Evolutionary conservation across 139 green algal genomes (phyloP).

Genomic region (Gonium pectorale): DNA sequence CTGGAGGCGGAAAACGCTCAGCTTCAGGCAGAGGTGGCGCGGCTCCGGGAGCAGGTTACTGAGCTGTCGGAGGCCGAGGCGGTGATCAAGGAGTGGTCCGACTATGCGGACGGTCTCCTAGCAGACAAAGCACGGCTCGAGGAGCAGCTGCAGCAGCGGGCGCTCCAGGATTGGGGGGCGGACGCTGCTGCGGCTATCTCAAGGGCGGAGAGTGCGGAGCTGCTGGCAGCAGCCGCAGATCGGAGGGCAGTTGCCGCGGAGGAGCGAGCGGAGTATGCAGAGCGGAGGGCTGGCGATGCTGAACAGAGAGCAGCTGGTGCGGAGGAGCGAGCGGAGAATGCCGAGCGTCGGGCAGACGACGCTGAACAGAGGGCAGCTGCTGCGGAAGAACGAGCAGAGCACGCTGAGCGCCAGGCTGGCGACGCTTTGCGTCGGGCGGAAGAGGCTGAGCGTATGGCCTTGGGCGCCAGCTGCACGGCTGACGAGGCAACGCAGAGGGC

Average conservation of each 20-base stretch:
- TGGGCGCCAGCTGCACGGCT: too few species aligned
- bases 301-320: too few species aligned
- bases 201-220: not conserved
- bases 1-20: not conserved
- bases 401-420: not conserved
- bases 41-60: slow-evolving; percentile 23
- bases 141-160: slow-evolving; percentile 12
- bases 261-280: too few species aligned
- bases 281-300: too few species aligned
- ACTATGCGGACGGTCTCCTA: slow-evolving; percentile 35
- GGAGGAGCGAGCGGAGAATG: too few species aligned
- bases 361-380: not conserved
- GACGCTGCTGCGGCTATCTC: not conserved
- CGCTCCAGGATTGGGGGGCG: not conserved
- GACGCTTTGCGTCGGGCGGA: not conserved
- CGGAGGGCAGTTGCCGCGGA: too few species aligned
- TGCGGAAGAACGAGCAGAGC: not conserved
- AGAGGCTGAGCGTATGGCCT: too few species aligned
- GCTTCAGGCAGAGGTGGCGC: slow-evolving; percentile 14
- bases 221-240: not conserved
- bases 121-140: slow-evolving; percentile 39
- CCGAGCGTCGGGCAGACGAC: not conserved
- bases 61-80: slow-evolving; percentile 53
- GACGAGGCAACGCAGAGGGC: too few species aligned
- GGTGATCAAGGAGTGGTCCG: slow-evolving; percentile 50